phyloP scores from a whole-genome alignment of 805 yeast species.

The Candida arabinofermentans region DNA sequence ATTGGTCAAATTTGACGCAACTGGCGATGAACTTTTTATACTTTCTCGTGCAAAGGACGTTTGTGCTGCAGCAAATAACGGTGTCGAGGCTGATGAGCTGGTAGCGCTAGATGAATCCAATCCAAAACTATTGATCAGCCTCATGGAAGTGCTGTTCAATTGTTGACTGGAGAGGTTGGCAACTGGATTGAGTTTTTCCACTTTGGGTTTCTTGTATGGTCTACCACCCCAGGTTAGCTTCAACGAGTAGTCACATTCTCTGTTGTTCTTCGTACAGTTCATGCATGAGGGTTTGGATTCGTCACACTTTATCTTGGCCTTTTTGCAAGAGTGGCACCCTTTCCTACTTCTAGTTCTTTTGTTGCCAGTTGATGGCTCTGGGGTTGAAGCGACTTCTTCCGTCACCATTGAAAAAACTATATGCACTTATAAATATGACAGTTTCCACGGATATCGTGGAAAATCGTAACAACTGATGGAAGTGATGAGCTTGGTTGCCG shows the following conservation, averaged over 20 bases:
- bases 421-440: no score
- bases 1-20: no score
- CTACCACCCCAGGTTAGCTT: slow-evolving; percentile 74
- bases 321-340: slow-evolving; percentile 63
- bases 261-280: slow-evolving; percentile 45
- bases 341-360: slow-evolving; percentile 44
- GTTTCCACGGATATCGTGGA: no score
- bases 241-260: slow-evolving; percentile 58
- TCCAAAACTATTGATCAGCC: slow-evolving; percentile 1
- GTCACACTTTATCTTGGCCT: slow-evolving; percentile 63
- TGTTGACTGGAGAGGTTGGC: slow-evolving; percentile 22
- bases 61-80: not conserved
- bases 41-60: not conserved
- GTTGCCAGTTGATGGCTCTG: not conserved
- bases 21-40: not conserved
- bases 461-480: no score
- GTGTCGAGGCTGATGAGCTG: not conserved
- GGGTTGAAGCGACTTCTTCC: not conserved
- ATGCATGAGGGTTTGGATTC: slow-evolving; percentile 62
- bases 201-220: slow-evolving; percentile 46
- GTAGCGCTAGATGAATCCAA: not conserved
- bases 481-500: no score
- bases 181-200: slow-evolving; percentile 29
- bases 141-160: not conserved
- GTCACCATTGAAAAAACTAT: no score